Evolutionary conservation across 345 rosid genomes (phyloP).

Genomic region (Brassica cretica): DNA sequence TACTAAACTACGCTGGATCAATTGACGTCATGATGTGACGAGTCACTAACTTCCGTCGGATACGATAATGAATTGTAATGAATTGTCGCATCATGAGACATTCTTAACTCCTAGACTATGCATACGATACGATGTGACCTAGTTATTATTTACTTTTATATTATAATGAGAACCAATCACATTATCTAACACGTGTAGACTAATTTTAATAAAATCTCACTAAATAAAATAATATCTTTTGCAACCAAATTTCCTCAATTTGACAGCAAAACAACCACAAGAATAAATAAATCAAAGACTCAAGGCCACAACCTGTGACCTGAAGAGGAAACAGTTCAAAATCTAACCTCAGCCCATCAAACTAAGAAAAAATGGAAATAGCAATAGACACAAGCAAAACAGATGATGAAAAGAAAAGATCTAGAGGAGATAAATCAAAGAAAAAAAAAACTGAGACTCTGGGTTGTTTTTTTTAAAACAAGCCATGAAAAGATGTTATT

Average conservation of each 20-base stretch:
- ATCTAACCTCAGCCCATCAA: slow-evolving; percentile 28
- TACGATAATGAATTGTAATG: no score
- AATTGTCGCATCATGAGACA: neutral
- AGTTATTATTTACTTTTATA: neutral
- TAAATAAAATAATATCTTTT: neutral
- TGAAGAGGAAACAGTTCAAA: slow-evolving; percentile 13
- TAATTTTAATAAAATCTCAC: neutral
- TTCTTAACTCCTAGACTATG: neutral
- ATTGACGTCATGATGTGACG: neutral
- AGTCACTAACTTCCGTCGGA: neutral
- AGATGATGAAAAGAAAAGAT: neutral
- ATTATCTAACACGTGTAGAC: neutral
- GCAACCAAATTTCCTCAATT: slow-evolving; percentile 37
- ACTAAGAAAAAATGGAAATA: neutral
- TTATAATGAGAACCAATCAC: neutral
- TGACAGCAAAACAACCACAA: slow-evolving; percentile 36
- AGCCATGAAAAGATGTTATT: slow-evolving; percentile 37
- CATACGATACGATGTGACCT: neutral
- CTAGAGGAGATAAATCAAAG: neutral
- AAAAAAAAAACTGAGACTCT: slow-evolving; percentile 13
- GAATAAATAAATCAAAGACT: slow-evolving; percentile 45
- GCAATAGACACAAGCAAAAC: slow-evolving; percentile 23
- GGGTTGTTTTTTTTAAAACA: slow-evolving; percentile 29
- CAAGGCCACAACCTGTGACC: slow-evolving; percentile 37
- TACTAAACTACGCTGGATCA: no score